Evolutionary conservation across 2,329 filamentous ascomycete species (phyloP), one percentile per base, ranked within the genome.

Genomic region (Arthrobotrys entomopaga): DNA sequence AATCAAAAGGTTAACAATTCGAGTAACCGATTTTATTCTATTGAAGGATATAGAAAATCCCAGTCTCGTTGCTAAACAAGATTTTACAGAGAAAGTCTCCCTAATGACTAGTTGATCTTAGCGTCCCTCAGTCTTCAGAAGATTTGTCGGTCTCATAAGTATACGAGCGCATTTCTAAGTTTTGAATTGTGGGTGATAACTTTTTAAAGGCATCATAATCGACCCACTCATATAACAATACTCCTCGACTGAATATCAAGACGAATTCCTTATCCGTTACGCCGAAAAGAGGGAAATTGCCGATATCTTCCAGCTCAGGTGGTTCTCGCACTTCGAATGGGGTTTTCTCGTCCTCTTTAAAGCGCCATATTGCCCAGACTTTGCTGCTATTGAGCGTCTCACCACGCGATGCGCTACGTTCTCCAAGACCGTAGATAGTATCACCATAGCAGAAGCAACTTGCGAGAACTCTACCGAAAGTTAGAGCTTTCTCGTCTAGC

Each of bases 141-240:
- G 29, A 34, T 34, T 1, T 34, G 29, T 34, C 29, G 6, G 10
- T 34, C 7, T 34, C 29, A 10, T 34, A 34, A 34, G 7, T 10
- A 8, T 5, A 34, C 29, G 6, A 7, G 7, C 29, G 29, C 29
- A 34, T 10, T 34, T 34, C 29, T 34, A 34, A 5, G 6, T 34
- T 34, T 34, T 10, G 29, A 46, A 13, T 13, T 46, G 42, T 15
- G 16, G 7, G 10, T 46, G 16, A 13, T 16, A n/a, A 46, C 6
- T 46, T 46, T 19, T 6, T 19, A 29, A 59, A 65, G 3, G 3
- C 26, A 34, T 74, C 70, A 42, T 63, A 74, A n/a, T 63, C 56
- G 11, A 61, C 46, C 70, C 70, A 74, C 16, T 67, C 63, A 29
- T 63, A 74, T 15, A 74, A 4, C 10, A 59, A 24, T 5, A 67